These are phyloP conservation scores for Zea luxurians DNA, from an alignment of 176 grass and related monocot genomes.

Conservation along the genomic window DNA sequence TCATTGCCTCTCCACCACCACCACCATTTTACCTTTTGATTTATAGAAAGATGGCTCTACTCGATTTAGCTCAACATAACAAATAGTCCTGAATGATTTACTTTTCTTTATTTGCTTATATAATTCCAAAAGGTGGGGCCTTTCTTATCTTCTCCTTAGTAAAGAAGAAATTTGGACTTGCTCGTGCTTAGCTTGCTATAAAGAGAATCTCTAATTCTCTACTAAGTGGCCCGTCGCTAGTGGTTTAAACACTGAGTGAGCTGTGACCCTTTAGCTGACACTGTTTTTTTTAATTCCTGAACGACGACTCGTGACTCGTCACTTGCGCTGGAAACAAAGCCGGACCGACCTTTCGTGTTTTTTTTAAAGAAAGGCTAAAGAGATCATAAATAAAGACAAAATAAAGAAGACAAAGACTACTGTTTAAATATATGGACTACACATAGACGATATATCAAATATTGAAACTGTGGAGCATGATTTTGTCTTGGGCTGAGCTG, in stretches of 20 bases:
- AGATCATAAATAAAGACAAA: background rate
- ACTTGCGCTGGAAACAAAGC: background rate
- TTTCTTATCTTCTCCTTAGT: background rate
- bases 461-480: too few species aligned
- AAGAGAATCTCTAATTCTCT: background rate
- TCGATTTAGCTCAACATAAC: background rate
- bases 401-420: slow-evolving; percentile 32
- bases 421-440: too few species aligned
- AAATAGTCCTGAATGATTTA: background rate
- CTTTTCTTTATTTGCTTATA: background rate
- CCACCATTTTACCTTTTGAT: background rate
- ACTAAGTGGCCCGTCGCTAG: background rate
- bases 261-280: background rate
- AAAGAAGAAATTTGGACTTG: background rate
- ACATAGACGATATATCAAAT: too few species aligned
- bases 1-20: too few species aligned
- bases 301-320: background rate
- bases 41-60: background rate
- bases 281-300: background rate
- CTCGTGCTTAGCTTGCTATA: background rate
- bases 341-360: background rate
- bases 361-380: background rate
- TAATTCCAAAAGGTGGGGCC: background rate
- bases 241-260: slow-evolving; percentile 5
- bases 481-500: too few species aligned